Percentiles rank a stretch among this genome's conserved stretches.
Evolutionary conservation across 2,329 filamentous ascomycete genomes (phyloP).

Genomic region (Penicillium rolfsii): DNA sequence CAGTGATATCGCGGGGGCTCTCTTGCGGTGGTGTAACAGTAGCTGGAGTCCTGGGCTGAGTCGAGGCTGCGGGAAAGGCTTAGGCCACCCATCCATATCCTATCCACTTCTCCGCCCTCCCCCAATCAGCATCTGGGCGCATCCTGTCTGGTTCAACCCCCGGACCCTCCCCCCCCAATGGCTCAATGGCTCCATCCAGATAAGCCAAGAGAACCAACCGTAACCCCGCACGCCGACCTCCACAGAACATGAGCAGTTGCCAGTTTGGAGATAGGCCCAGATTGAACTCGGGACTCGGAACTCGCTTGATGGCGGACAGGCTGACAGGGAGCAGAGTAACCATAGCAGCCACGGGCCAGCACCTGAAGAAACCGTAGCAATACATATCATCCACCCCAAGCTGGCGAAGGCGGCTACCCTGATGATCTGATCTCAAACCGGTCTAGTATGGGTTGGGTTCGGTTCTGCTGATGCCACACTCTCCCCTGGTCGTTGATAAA

Average conservation of each 20-base stretch:
- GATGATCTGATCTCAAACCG: background rate
- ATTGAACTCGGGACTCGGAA: too few relatives aligned
- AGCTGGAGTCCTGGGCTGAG: background rate
- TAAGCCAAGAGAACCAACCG: background rate
- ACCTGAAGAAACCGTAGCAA: background rate
- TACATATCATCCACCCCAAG: background rate
- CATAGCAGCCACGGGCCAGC: background rate
- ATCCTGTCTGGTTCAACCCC: too few relatives aligned
- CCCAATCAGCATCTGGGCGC: background rate
- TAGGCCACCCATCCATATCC: background rate
- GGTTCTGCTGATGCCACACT: background rate
- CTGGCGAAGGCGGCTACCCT: background rate
- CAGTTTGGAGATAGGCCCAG: background rate
- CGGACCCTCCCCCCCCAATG: too few relatives aligned
- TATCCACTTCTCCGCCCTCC: background rate
- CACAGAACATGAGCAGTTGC: background rate
- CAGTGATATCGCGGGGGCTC: background rate
- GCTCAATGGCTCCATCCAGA: background rate
- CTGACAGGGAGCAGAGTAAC: background rate
- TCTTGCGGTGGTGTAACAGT: background rate
- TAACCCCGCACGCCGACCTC: background rate
- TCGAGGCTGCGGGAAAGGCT: background rate
- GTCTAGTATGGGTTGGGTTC: background rate
- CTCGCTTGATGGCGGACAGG: background rate
- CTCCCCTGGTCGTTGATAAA: background rate